phyloP scores from a whole-genome alignment of 371 early-diverging fungal species.

The Mortierella sp. region DNA sequence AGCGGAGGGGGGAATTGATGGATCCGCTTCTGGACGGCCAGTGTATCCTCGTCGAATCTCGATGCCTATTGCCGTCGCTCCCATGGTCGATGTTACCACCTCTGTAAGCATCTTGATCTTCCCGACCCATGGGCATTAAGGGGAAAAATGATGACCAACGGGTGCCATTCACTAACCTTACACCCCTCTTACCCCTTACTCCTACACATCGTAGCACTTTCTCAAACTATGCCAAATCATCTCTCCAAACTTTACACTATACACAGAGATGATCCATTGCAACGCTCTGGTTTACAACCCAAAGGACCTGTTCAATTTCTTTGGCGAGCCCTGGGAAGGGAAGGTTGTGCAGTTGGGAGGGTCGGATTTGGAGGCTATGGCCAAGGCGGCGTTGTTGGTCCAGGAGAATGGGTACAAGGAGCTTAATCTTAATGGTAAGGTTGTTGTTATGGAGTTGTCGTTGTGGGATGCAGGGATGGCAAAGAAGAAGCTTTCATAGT shows the following conservation, averaged over 20 bases:
- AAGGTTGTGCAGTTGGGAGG: constrained; percentile 78
- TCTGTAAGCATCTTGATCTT: constrained; percentile 59
- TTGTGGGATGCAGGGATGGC: no score
- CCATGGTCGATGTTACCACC: constrained; percentile 86
- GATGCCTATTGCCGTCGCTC: constrained; percentile 78
- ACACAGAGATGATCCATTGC: constrained; percentile 86
- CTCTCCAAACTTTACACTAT: constrained; percentile 74
- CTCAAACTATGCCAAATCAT: constrained; percentile 78
- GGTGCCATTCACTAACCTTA: no score
- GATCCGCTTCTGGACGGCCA: constrained; percentile 42
- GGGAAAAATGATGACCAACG: no score
- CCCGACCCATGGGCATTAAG: no score
- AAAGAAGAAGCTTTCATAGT: no score
- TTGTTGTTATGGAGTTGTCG: no score
- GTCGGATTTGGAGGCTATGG: constrained; percentile 66
- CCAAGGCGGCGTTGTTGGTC: constrained; percentile 64
- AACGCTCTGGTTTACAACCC: constrained; percentile 72
- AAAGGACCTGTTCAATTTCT: constrained; percentile 60
- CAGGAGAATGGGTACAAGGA: constrained; percentile 67
- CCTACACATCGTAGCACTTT: constrained; percentile 62
- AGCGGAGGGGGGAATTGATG: neutral
- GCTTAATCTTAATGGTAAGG: constrained; percentile 77
- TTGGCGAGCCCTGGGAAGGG: constrained; percentile 67
- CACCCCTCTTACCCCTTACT: no score
- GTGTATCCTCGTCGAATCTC: constrained; percentile 53